Base-by-base conservation (phyloP, 1,284 basidiomycete species). In the Cryptococcus floricola region DNA sequence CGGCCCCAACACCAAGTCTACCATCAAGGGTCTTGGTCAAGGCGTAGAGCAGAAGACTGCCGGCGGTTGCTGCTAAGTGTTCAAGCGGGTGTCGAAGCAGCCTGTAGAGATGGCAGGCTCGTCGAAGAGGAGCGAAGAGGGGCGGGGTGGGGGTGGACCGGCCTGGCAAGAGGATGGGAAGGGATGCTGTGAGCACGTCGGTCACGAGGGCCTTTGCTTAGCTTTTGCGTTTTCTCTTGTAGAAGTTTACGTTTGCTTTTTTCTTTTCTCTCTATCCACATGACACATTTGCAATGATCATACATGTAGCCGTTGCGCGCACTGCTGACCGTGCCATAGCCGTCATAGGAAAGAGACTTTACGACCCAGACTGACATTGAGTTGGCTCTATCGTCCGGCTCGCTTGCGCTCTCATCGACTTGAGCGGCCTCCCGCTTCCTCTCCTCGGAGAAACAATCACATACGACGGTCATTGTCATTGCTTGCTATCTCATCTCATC, bases 41-140 rank as follows among this genome's bases (percentile, higher is more conserved):
- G 85, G 81, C 59, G 85, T 89, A 53, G 84, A 87, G 74, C 85
- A 87, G 77, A 85, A 86, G 78, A 80, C 84, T 67, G 79, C 83
- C 23, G 83, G 85, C 51, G 84, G 87, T 51, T 91, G 89, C 80
- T 91, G 88, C 82, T 85, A 77, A 79, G 38, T 27, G 54, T 34
- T 23, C 2, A 42, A n/a, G 41, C 25, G 42, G 18, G 14, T 18
- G 18, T 14, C 42, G 39, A 10, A 44, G 42, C 14, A 13, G 18
- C 23, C 14, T 10, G 6, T 23, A 27, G 45, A 16, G 19, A 16
- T 13, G n/a, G 27, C 27, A 28, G 45, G 16, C 16, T 28, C 5
- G 45, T 14, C 39, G 39, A 12, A 18, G 47, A 18, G 13, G 27
- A 37, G 31, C 14, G n/a, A 28, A 18, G 19, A 10, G 47, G 47